phyloP scores from a whole-genome alignment of 2,329 filamentous ascomycete species.

The Botrytis medusae region DNA sequence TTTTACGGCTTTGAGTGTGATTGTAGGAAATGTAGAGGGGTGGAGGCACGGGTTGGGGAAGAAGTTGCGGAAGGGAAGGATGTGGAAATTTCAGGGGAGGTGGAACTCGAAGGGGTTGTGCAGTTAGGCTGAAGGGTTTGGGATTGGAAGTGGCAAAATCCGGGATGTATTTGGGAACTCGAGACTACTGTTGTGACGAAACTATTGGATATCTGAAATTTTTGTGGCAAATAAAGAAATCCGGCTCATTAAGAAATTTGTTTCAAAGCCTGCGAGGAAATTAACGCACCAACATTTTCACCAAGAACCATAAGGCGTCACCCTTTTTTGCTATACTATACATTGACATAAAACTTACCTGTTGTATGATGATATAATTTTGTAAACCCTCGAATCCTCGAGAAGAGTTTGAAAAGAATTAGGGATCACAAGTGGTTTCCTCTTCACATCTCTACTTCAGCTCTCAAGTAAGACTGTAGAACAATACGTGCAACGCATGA shows the following conservation, averaged over 20 bases:
- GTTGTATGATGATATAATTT: not conserved
- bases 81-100: not conserved
- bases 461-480: not conserved
- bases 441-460: not conserved
- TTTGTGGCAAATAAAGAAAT: not conserved
- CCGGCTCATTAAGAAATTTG: not conserved
- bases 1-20: constrained; percentile 37
- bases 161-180: not conserved
- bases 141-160: not conserved
- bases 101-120: not conserved
- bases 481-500: not conserved
- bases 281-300: too few relatives aligned
- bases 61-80: too few relatives aligned
- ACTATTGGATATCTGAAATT: not conserved
- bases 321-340: not conserved
- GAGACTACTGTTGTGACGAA: not conserved
- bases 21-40: constrained; percentile 27
- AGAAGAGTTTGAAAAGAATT: not conserved
- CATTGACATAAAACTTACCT: not conserved
- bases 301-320: too few relatives aligned
- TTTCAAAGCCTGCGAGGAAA: not conserved
- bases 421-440: not conserved
- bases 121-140: not conserved
- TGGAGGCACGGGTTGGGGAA: not conserved
- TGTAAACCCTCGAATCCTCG: not conserved